These are phyloP conservation scores for Synura sp. DNA, from an alignment of 352 stramenopile species.

Conservation along the genomic window DNA sequence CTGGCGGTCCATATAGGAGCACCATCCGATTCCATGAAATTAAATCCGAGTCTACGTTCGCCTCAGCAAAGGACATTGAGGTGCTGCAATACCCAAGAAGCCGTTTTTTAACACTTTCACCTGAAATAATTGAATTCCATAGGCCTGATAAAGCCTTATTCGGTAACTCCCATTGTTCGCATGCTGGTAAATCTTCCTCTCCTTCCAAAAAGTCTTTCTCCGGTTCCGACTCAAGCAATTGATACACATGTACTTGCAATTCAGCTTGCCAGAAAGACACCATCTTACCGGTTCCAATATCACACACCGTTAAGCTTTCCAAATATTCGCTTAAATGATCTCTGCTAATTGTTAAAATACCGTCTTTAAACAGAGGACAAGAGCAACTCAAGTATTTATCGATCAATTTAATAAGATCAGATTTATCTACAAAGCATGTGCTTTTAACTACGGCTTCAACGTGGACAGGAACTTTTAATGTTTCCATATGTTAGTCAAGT, in stretches of 20 bases:
- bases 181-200: not conserved
- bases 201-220: not conserved
- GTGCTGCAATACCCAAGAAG: constrained; percentile 78
- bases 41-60: constrained; percentile 71
- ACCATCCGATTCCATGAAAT: constrained; percentile 84
- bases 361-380: too few species aligned
- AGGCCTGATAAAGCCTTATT: not conserved
- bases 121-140: constrained; percentile 57
- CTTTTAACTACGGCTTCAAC: too few species aligned
- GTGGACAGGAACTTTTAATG: too few species aligned
- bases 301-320: too few species aligned
- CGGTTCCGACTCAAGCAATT: not conserved
- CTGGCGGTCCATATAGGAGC: constrained; percentile 78
- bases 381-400: too few species aligned
- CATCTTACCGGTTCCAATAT: too few species aligned
- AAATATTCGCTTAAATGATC: too few species aligned
- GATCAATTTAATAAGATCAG: too few species aligned
- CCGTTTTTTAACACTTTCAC: constrained; percentile 65
- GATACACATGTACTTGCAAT: not conserved
- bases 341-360: too few species aligned
- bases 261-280: constrained; percentile 37
- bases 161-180: not conserved
- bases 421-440: too few species aligned
- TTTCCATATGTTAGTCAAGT: too few species aligned
- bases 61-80: constrained; percentile 75